Conservation (phyloP, 352 stramenopile genomes). For the Pythium rhizo-oryzae region DNA sequence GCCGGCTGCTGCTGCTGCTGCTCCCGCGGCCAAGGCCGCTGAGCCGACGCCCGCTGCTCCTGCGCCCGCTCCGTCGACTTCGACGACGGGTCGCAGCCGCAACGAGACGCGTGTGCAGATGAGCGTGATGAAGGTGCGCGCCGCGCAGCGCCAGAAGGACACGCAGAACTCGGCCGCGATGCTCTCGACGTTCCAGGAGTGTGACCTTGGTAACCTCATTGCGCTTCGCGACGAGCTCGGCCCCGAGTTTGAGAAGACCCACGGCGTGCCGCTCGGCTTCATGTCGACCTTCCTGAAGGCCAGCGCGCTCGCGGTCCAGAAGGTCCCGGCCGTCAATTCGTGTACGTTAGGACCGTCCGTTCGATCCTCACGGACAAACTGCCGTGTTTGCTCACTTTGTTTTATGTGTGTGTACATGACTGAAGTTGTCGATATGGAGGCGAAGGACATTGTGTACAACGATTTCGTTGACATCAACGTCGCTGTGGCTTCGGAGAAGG, state of each 20-base stretch:
- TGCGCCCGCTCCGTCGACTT: conserved; percentile 14
- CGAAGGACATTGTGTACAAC: conserved; percentile 99
- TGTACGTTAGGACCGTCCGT: conserved; percentile 49
- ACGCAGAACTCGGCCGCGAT: conserved; percentile 98
- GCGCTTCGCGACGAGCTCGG: conserved; percentile 91
- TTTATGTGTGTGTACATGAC: not conserved
- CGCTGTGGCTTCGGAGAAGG: conserved; percentile 94
- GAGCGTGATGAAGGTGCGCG: conserved; percentile 95
- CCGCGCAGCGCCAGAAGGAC: conserved; percentile 97
- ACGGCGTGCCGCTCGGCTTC: conserved; percentile 98
- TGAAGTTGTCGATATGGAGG: conserved; percentile 95
- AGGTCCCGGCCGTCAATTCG: conserved; percentile 97
- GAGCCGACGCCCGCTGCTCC: conserved; percentile 33
- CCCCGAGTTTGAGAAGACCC: conserved; percentile 95
- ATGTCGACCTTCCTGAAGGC: conserved; percentile 99
- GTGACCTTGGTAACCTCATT: conserved; percentile 97
- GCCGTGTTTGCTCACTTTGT: conserved; percentile 4
- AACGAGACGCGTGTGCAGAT: conserved; percentile 93
- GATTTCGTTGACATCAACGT: conserved; percentile 99
- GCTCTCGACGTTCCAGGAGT: conserved; percentile 99
- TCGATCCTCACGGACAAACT: not conserved
- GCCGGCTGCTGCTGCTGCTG: conserved; percentile 29
- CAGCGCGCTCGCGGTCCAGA: conserved; percentile 89
- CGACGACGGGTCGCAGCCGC: conserved; percentile 47
- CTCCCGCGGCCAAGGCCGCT: conserved; percentile 24